phyloP scores from a whole-genome alignment of 495 filamentous ascomycete species.

The Neurospora sp. region DNA sequence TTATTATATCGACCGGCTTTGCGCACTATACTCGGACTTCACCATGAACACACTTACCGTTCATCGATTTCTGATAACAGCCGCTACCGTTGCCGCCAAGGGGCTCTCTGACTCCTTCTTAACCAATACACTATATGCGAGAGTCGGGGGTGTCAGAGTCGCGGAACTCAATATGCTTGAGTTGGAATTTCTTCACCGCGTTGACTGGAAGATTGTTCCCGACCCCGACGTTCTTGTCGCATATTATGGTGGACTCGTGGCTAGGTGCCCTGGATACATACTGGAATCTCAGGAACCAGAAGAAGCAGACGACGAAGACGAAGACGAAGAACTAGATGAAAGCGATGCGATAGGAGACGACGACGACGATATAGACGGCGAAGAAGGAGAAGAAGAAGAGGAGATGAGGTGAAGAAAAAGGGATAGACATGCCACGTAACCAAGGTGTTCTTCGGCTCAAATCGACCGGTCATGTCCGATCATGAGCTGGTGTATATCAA shows the following conservation, averaged over 20 bases:
- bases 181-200: constrained; percentile 78
- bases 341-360: constrained; percentile 12
- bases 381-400: neutral
- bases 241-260: constrained; percentile 83
- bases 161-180: constrained; percentile 87
- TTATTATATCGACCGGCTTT: constrained; percentile 96
- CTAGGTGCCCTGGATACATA: constrained; percentile 35
- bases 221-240: constrained; percentile 85
- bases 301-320: constrained; percentile 7
- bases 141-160: constrained; percentile 83
- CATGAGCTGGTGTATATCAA: neutral
- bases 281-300: constrained; percentile 24
- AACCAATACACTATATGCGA: constrained; percentile 92
- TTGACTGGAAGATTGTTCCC: constrained; percentile 95
- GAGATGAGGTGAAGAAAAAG: neutral
- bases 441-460: neutral
- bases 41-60: constrained; percentile 91
- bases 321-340: constrained; percentile 11
- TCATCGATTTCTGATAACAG: constrained; percentile 91
- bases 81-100: constrained; percentile 90
- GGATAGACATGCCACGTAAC: neutral
- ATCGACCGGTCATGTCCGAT: neutral
- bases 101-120: constrained; percentile 93
- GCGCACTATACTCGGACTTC: constrained; percentile 82
- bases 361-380: constrained; percentile 14